phyloP scores from a whole-genome alignment of 805 yeast genomes.

The Teunomyces cretensis region DNA sequence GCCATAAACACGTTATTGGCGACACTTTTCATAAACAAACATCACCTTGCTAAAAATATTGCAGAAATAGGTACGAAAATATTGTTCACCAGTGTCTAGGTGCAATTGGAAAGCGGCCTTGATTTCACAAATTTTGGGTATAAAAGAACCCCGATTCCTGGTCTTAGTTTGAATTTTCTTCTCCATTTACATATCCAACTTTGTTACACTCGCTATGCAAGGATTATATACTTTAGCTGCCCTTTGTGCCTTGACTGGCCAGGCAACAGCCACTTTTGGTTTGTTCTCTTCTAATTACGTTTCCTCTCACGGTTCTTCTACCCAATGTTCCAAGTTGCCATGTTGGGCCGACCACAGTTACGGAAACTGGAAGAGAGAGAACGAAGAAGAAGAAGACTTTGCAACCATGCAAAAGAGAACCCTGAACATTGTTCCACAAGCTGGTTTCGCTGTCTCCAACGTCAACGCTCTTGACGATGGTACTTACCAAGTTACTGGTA shows the following conservation, averaged over 20 bases:
- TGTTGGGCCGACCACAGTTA: conserved; percentile 2
- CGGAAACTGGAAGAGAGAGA: conserved; percentile 4
- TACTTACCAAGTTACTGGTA: conserved; percentile 18
- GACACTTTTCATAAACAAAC: no score
- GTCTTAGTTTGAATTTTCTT: not conserved
- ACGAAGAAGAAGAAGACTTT: conserved; percentile 9
- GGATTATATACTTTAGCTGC: not conserved
- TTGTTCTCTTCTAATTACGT: conserved; percentile 2
- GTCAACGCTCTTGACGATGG: conserved; percentile 19
- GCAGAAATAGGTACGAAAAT: not conserved
- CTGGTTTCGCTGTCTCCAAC: conserved; percentile 24
- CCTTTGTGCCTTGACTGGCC: not conserved
- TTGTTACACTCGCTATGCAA: conserved; percentile 2
- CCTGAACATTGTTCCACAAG: conserved; percentile 17
- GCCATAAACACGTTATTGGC: no score
- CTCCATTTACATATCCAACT: not conserved
- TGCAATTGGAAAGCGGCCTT: not conserved
- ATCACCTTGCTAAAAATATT: no score
- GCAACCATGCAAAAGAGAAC: conserved; percentile 10
- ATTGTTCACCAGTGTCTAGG: not conserved
- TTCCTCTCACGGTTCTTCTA: not conserved
- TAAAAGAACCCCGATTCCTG: not conserved
- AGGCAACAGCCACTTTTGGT: not conserved
- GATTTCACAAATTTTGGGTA: not conserved
- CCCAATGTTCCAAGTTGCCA: conserved; percentile 7